Base-by-base conservation (phyloP, 1,139 yeast genomes). In the Yamadazyma mexicana region DNA sequence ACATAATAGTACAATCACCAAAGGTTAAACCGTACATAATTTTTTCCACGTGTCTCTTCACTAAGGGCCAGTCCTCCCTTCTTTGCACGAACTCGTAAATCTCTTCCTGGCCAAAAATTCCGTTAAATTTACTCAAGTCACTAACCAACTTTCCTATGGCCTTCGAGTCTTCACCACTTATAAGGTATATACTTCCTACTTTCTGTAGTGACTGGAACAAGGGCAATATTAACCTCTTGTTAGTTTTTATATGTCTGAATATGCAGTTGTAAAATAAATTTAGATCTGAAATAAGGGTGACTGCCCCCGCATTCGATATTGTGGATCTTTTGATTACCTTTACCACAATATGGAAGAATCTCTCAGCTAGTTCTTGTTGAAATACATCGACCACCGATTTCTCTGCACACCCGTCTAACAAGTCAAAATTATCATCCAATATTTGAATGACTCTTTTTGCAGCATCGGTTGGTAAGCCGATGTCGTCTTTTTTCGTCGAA, bases 11-110 rank as follows among this genome's bases (percentile, higher is more conserved):
- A 69, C 95, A 81, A 59, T 83, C 87, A 43, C 67, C 80, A 25
- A 84, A 62, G 12, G 92, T 88, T 41, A 89, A 73, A 0, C 98
- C 98, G 55, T 89, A 92, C 83, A 92, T 87, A n/a, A 87, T 92
- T 57, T 84, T 87, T 58, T 92, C 98, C 5, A 92, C 98, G 43
- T 86, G 88, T 45, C 73, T 72, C 49, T 79, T 81, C 31, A 92
- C 87, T 33, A 69, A 56, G 0, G 76, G 62, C 98, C 98, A 92
- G 56, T 92, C 98, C 34, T 81, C 77, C 42, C 98, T 70, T 45
- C 95, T 70, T 52, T 87, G 92, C 3, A 89, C 95, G 65, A 91
- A 87, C 55, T 89, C 96, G 54, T 87, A 86, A 20, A 92, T 84
- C 52, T 92, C 98, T 52, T 92, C 98, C 37, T 95, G 96, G 30